phyloP scores from a whole-genome alignment of 768 basidiomycete species.

The Hemileccinum rubropunctum region DNA sequence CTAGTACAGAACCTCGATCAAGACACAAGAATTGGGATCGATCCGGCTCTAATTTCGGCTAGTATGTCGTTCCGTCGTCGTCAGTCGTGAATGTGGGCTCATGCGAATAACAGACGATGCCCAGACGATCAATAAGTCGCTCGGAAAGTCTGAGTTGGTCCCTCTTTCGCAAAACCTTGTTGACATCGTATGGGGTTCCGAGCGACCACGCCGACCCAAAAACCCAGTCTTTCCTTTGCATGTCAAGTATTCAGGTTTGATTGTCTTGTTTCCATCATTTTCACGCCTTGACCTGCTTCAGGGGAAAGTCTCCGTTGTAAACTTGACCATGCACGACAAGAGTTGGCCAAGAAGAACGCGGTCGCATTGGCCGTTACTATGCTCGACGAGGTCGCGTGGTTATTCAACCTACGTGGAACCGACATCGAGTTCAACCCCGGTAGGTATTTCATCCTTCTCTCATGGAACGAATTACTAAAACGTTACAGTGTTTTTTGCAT shows the following conservation, averaged over 20 bases:
- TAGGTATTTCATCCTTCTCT: constrained; percentile 11
- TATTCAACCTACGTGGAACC: constrained; percentile 87
- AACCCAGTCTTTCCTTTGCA: constrained; percentile 68
- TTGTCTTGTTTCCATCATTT: neutral
- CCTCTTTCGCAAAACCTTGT: constrained; percentile 71
- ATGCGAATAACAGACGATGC: constrained; percentile 53
- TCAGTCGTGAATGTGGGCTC: constrained; percentile 1
- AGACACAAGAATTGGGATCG: constrained; percentile 73
- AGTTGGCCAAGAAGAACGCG: constrained; percentile 53
- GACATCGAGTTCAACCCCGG: constrained; percentile 90
- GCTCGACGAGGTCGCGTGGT: constrained; percentile 94
- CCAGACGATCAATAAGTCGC: constrained; percentile 53
- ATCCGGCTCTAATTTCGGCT: constrained; percentile 71
- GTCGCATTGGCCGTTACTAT: constrained; percentile 76
- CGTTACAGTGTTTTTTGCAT: constrained; percentile 81
- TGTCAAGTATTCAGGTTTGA: constrained; percentile 67
- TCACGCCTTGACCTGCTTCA: constrained; percentile 15
- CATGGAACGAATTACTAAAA: neutral
- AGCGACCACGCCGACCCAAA: constrained; percentile 65
- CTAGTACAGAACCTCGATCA: constrained; percentile 53
- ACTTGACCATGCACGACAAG: constrained; percentile 60
- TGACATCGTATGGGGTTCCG: constrained; percentile 69
- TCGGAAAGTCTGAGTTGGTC: constrained; percentile 63
- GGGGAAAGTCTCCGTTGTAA: constrained; percentile 68
- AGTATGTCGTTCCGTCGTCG: constrained; percentile 36